These are phyloP conservation scores for Malassezia yamatoensis DNA, from an alignment of 1,284 basidiomycete species.

Conservation along the genomic window DNA sequence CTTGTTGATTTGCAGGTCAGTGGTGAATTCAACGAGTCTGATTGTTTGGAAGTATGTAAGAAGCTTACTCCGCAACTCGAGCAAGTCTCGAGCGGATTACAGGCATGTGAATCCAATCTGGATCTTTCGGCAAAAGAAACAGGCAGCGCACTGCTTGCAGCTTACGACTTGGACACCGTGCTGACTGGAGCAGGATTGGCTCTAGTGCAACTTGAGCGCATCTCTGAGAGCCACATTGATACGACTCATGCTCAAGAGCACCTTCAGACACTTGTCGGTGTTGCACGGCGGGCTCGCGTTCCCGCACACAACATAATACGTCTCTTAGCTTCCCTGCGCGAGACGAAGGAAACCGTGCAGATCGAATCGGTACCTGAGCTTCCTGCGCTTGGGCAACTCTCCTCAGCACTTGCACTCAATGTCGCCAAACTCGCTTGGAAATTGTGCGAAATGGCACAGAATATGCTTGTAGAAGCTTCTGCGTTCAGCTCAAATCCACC, in stretches of 20 bases:
- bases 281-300: constrained; percentile 33
- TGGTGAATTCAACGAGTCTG: constrained; percentile 55
- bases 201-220: constrained; percentile 29
- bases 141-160: constrained; percentile 35
- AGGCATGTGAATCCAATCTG: constrained; percentile 56
- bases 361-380: constrained; percentile 34
- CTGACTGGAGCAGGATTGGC: constrained; percentile 34
- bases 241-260: constrained; percentile 13
- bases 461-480: constrained; percentile 21
- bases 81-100: constrained; percentile 27
- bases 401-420: constrained; percentile 32
- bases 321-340: constrained; percentile 29
- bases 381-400: constrained; percentile 29
- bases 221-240: not conserved
- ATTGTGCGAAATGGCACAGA: constrained; percentile 20
- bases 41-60: constrained; percentile 77
- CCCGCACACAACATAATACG: constrained; percentile 40
- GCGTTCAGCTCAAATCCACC: constrained; percentile 24
- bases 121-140: constrained; percentile 43
- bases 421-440: constrained; percentile 24
- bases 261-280: constrained; percentile 31
- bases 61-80: constrained; percentile 35
- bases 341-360: constrained; percentile 34
- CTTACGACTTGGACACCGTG: constrained; percentile 44
- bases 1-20: constrained; percentile 59